Evolutionary conservation across 2,329 filamentous ascomycete genomes (phyloP), one percentile per base, ranked within the genome.

Genomic region (Ceratocystis eucalypticola): DNA sequence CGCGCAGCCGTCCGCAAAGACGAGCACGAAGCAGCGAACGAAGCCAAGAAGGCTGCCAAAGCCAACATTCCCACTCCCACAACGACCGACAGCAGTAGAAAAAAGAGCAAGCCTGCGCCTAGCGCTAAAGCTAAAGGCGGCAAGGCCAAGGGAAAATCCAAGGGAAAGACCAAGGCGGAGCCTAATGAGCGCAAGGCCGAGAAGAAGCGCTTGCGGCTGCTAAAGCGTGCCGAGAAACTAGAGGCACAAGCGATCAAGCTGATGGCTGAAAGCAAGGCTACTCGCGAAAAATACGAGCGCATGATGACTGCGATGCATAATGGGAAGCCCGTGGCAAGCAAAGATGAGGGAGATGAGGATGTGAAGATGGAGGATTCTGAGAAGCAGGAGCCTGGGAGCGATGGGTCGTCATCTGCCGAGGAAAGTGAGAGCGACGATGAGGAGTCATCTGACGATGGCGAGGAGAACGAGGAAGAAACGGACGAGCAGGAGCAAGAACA

Each of bases 171-270:
- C 65, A 73, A 74, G 71, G 73, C 74, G 66, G 25, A 59, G 28
- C 53, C 33, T 3, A 66, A 65, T n/a, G 65, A 66, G n/a, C 62
- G 62, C 62, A 77, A 77, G 69, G 69, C 72, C 6, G 76, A 77
- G 68, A 78, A 76, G 73, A 74, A 73, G 61, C 75, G 74, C 48
- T 70, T 72, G 62, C 75, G 74, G 22, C 69, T 79, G 62, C 73
- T 76, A 28, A 68, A 69, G n/a, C 75, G 76, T 33, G 75, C 76
- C 41, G 74, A 77, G 30, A 76, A 76, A 70, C 73, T 79, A 45
- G 75, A 79, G 70, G 71, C 70, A 2, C 72, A 79, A 71, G 77
- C 75, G 1, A 69, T 72, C 25, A 76, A 76, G 72, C 68, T 82
- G 44, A 70, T 78, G 66, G 55, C 57, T 3, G 65, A 67, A 62